Evolutionary conservation across 805 yeast genomes (phyloP).

Genomic region (Kodamaea neixiangensis): DNA sequence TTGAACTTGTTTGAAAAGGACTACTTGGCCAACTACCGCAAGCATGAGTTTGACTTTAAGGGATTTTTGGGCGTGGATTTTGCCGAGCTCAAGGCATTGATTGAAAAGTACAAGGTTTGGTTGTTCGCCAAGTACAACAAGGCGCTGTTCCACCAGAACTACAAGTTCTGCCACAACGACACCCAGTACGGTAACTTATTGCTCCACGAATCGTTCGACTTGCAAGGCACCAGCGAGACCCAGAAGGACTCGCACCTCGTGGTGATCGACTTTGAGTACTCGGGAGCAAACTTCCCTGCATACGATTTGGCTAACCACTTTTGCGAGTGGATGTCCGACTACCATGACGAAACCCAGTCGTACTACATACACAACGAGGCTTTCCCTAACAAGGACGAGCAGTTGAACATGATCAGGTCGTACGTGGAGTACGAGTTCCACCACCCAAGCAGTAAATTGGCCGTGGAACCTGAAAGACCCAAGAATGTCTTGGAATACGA

Average conservation of each 20-base stretch:
- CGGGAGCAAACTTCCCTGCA: constrained; percentile 88
- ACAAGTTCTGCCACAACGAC: constrained; percentile 92
- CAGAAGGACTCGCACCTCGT: constrained; percentile 58
- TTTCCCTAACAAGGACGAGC: constrained; percentile 71
- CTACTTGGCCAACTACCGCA: constrained; percentile 38
- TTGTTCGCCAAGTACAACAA: constrained; percentile 52
- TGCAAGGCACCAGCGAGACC: constrained; percentile 28
- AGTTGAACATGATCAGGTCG: constrained; percentile 69
- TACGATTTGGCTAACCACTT: constrained; percentile 92
- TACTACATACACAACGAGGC: constrained; percentile 54
- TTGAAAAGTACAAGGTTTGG: constrained; percentile 63
- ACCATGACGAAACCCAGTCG: constrained; percentile 57
- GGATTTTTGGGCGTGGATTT: constrained; percentile 49
- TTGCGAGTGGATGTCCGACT: constrained; percentile 96
- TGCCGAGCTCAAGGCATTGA: constrained; percentile 48
- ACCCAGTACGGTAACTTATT: constrained; percentile 94
- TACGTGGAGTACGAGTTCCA: constrained; percentile 66
- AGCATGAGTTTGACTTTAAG: constrained; percentile 33
- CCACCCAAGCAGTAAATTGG: constrained; percentile 34
- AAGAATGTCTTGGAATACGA: constrained; percentile 27
- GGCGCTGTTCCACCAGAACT: constrained; percentile 43
- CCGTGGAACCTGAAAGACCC: constrained; percentile 11
- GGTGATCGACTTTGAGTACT: constrained; percentile 95
- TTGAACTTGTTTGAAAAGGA: constrained; percentile 42
- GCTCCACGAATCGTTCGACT: constrained; percentile 57